phyloP scores from a whole-genome alignment of 2,329 filamentous ascomycete species.

The Torrubiella hemipterigena region DNA sequence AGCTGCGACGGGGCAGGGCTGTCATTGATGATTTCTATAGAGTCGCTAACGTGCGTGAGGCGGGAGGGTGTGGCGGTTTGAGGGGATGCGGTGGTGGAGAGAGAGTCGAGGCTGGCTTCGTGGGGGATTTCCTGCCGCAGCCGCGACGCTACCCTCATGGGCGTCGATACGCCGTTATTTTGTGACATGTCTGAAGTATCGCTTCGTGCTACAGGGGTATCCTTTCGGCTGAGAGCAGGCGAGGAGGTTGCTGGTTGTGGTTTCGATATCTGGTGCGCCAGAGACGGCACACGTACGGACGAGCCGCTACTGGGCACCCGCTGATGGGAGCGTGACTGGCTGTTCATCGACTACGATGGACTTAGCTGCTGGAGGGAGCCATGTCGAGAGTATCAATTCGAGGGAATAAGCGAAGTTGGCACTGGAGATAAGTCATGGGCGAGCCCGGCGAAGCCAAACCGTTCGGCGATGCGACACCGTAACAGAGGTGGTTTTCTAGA shows the following conservation, averaged over 20 bases:
- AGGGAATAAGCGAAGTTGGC: no score
- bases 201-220: not conserved
- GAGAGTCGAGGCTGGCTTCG: not conserved
- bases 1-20: conserved; percentile 2
- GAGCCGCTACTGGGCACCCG: no score
- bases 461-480: no score
- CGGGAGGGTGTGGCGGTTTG: not conserved
- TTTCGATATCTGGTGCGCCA: no score
- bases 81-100: not conserved
- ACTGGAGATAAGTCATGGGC: no score
- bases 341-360: no score
- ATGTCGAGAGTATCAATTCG: no score
- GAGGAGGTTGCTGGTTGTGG: not conserved
- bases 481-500: no score
- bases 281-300: no score
- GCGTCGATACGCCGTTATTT: not conserved
- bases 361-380: no score
- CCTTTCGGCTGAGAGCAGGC: not conserved
- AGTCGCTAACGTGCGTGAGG: not conserved
- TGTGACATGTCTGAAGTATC: not conserved
- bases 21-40: conserved; percentile 3
- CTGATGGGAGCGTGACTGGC: no score
- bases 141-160: not conserved
- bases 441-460: no score
- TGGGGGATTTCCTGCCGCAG: not conserved